Conservation (phyloP, 1,284 basidiomycete species). For the Porogramme epimiltina region DNA sequence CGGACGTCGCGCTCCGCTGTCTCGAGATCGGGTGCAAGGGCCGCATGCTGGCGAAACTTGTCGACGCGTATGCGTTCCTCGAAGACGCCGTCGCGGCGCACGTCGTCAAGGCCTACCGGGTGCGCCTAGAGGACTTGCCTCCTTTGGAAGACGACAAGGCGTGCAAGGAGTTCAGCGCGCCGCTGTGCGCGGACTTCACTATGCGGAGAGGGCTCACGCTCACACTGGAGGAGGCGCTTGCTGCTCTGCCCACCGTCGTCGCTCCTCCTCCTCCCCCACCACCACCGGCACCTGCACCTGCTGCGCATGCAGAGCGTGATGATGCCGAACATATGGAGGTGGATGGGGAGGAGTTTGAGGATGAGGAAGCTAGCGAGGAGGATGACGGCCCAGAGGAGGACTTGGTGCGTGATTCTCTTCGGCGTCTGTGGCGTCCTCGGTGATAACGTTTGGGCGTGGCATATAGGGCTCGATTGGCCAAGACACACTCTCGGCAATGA, state of each 20-base stretch:
- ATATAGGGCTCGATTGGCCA: slow-evolving; percentile 62
- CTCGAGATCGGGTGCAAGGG: slow-evolving; percentile 72
- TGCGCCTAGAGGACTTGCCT: slow-evolving; percentile 57
- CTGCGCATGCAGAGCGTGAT: slow-evolving; percentile 2
- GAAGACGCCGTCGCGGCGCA: slow-evolving; percentile 42
- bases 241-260: neutral
- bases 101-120: slow-evolving; percentile 49
- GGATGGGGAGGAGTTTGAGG: slow-evolving; percentile 11
- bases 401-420: slow-evolving; percentile 11
- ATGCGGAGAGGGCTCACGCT: slow-evolving; percentile 15
- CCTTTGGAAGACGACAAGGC: slow-evolving; percentile 46
- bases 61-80: slow-evolving; percentile 45
- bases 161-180: slow-evolving; percentile 44
- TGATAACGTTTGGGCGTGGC: neutral
- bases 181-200: slow-evolving; percentile 51
- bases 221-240: slow-evolving; percentile 19
- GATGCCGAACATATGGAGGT: slow-evolving; percentile 20
- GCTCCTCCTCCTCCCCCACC: neutral
- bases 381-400: slow-evolving; percentile 11
- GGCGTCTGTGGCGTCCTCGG: neutral
- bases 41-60: slow-evolving; percentile 59
- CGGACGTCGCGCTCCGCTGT: slow-evolving; percentile 56
- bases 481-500: slow-evolving; percentile 66
- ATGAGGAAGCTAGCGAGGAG: slow-evolving; percentile 6
- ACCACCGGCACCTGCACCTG: slow-evolving; percentile 2